These are phyloP conservation scores for Lentinula detonsa DNA, from an alignment of 768 basidiomycete genomes.

Conservation along the genomic window DNA sequence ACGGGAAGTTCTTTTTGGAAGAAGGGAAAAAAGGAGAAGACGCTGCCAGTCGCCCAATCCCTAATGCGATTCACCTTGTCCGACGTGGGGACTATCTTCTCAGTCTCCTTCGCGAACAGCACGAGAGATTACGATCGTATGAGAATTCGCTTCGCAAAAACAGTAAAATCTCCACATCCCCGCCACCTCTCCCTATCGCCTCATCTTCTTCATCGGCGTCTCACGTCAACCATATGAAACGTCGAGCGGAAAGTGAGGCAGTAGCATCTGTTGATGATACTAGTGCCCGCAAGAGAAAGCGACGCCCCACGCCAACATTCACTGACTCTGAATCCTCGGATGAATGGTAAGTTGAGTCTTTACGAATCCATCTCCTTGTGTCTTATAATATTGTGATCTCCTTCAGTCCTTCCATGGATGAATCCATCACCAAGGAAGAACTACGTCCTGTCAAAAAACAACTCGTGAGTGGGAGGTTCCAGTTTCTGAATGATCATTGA, in stretches of 20 bases:
- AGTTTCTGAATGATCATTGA: neutral
- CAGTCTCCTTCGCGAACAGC: conserved; percentile 76
- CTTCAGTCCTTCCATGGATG: conserved; percentile 90
- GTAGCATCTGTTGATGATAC: conserved; percentile 75
- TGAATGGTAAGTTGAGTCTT: conserved; percentile 60
- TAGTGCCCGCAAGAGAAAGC: conserved; percentile 71
- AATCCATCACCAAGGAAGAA: conserved; percentile 87
- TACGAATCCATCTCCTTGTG: neutral
- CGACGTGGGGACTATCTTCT: conserved; percentile 94
- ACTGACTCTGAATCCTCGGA: conserved; percentile 93
- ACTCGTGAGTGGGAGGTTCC: conserved; percentile 50
- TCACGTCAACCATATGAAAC: conserved; percentile 54
- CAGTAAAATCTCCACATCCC: conserved; percentile 69
- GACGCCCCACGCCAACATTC: conserved; percentile 93
- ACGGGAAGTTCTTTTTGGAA: conserved; percentile 96
- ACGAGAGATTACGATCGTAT: conserved; percentile 87
- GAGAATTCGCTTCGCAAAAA: conserved; percentile 73
- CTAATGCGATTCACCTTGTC: conserved; percentile 97
- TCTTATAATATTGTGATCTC: conserved; percentile 5
- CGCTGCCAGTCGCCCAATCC: conserved; percentile 78
- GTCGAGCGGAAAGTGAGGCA: conserved; percentile 82
- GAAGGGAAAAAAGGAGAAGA: conserved; percentile 95
- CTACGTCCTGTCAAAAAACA: conserved; percentile 96
- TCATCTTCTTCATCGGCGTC: conserved; percentile 52
- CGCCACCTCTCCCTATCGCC: conserved; percentile 65